Evolutionary conservation across 2,329 filamentous ascomycete genomes (phyloP).

Genomic region (Calonectria crousiana): DNA sequence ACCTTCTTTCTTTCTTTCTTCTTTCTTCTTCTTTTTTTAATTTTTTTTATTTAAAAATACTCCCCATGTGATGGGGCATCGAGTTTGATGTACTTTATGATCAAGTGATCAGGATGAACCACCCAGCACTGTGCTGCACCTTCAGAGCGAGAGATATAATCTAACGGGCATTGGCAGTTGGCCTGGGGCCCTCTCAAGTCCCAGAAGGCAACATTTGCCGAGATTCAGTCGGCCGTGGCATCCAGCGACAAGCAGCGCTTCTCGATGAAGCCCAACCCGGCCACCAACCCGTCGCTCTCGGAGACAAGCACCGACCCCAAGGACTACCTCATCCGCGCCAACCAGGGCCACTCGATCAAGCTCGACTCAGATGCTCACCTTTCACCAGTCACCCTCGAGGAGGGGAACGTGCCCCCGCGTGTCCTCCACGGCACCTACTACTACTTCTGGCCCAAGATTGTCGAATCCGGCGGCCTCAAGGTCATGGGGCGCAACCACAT

Average conservation of each 20-base stretch:
- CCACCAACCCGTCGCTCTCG: slow-evolving; percentile 39
- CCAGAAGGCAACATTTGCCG: slow-evolving; percentile 79
- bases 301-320: slow-evolving; percentile 61
- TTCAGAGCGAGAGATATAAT: not conserved
- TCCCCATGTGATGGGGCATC: not conserved
- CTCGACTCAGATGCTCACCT: slow-evolving; percentile 79
- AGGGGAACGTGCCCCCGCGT: slow-evolving; percentile 69
- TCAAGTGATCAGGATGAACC: not conserved
- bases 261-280: slow-evolving; percentile 72
- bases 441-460: slow-evolving; percentile 80
- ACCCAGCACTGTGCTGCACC: not conserved
- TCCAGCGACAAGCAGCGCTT: slow-evolving; percentile 94
- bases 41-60: too few relatives aligned
- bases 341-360: slow-evolving; percentile 92
- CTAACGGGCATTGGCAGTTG: slow-evolving; percentile 53
- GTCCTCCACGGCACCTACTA: slow-evolving; percentile 94
- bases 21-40: too few relatives aligned
- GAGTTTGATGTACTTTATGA: not conserved
- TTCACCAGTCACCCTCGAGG: slow-evolving; percentile 71
- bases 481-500: slow-evolving; percentile 89
- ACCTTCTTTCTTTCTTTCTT: too few relatives aligned
- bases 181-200: slow-evolving; percentile 71
- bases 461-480: slow-evolving; percentile 80
- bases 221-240: slow-evolving; percentile 77
- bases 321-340: slow-evolving; percentile 90